Evolutionary conservation across 2,329 filamentous ascomycete species (phyloP).

Genomic region (Alternaria atra): DNA sequence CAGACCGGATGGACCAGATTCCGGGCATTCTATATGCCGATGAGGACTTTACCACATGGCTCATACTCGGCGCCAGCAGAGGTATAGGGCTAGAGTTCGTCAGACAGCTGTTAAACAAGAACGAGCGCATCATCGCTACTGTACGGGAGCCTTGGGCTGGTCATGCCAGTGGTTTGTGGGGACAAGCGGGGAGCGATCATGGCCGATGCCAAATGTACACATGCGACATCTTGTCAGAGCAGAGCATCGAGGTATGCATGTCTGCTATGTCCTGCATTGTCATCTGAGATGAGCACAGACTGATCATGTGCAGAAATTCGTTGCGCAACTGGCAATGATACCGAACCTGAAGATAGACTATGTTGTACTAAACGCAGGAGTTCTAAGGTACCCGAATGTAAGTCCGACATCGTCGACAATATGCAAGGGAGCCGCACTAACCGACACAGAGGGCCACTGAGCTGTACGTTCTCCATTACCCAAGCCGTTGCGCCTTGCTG

Average conservation of each 20-base stretch:
- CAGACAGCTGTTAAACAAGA: constrained; percentile 57
- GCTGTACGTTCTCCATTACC: constrained; percentile 50
- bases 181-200: constrained; percentile 54
- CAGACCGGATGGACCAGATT: constrained; percentile 53
- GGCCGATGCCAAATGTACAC: constrained; percentile 59
- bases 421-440: constrained; percentile 37
- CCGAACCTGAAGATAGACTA: constrained; percentile 60
- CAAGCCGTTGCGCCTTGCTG: constrained; percentile 24
- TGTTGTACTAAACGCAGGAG: constrained; percentile 66
- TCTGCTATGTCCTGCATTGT: background rate
- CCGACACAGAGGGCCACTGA: constrained; percentile 59
- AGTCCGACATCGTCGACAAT: constrained; percentile 28
- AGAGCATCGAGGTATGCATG: constrained; percentile 58
- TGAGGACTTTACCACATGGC: constrained; percentile 55
- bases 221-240: constrained; percentile 64
- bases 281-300: background rate
- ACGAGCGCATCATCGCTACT: constrained; percentile 62
- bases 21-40: constrained; percentile 54
- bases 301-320: constrained; percentile 51
- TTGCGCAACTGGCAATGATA: constrained; percentile 50
- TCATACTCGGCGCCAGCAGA: constrained; percentile 58
- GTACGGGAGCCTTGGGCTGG: constrained; percentile 56
- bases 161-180: constrained; percentile 54
- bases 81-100: constrained; percentile 64
- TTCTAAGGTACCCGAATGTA: constrained; percentile 66